phyloP scores from a whole-genome alignment of 495 filamentous ascomycete genomes.

The Tuber calosporum region DNA sequence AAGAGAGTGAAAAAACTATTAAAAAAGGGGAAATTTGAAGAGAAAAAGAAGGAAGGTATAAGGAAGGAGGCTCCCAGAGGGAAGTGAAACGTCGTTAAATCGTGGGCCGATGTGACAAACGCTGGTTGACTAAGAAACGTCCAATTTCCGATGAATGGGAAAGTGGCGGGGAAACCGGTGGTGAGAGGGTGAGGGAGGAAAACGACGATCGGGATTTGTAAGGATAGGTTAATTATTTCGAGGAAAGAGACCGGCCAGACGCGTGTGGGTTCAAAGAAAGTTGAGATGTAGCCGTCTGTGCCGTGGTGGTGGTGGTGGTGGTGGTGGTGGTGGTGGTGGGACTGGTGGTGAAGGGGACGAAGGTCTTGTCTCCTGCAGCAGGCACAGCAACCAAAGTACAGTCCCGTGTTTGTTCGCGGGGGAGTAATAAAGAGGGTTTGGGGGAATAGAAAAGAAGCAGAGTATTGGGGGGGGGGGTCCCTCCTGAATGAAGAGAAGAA shows the following conservation, averaged over 20 bases:
- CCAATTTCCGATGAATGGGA: constrained; percentile 9
- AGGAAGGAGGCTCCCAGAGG: constrained; percentile 29
- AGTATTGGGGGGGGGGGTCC: not conserved
- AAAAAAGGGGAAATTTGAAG: not conserved
- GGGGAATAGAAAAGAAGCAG: not conserved
- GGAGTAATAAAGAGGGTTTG: not conserved
- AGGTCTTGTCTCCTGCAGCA: not conserved
- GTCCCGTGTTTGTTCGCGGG: not conserved
- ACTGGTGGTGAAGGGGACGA: not conserved
- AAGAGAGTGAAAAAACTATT: not conserved
- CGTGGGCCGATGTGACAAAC: constrained; percentile 11
- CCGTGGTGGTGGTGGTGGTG: not conserved
- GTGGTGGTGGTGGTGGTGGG: not conserved
- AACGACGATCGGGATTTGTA: constrained; percentile 16
- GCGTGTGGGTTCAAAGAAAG: constrained; percentile 2
- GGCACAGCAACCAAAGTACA: not conserved
- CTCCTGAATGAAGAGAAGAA: constrained; percentile 1
- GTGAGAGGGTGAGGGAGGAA: constrained; percentile 11
- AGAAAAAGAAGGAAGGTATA: not conserved
- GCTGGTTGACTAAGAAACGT: constrained; percentile 14
- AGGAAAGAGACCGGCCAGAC: not conserved
- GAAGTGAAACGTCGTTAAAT: constrained; percentile 5
- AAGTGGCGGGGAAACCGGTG: constrained; percentile 10
- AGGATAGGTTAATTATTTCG: not conserved
- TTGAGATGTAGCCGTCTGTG: constrained; percentile 2